phyloP scores from a whole-genome alignment of 2,329 filamentous ascomycete species.

The Aspergillus flavus region DNA sequence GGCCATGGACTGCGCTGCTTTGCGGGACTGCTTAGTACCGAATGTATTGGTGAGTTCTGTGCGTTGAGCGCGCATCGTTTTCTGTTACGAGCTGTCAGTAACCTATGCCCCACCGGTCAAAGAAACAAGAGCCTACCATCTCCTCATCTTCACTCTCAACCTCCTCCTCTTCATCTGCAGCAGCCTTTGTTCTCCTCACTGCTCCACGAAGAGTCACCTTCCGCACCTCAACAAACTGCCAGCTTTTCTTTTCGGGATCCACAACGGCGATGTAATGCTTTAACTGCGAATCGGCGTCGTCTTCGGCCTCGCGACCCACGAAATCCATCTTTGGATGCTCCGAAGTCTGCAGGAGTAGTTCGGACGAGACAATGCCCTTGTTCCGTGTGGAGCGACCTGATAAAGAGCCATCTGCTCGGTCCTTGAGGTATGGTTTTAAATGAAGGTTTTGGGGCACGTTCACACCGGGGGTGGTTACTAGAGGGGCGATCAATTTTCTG shows the following conservation, averaged over 20 bases:
- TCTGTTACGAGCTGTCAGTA: conserved; percentile 22
- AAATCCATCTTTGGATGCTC: conserved; percentile 64
- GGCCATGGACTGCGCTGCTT: conserved; percentile 50
- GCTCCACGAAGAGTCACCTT: conserved; percentile 58
- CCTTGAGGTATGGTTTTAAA: conserved; percentile 50
- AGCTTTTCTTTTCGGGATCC: conserved; percentile 55
- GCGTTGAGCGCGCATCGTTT: conserved; percentile 41
- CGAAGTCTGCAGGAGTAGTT: conserved; percentile 63
- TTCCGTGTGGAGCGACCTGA: conserved; percentile 31
- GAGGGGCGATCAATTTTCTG: neutral
- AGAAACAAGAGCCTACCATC: conserved; percentile 25
- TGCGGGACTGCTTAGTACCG: conserved; percentile 54
- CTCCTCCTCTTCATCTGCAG: conserved; percentile 31
- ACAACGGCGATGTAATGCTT: conserved; percentile 65
- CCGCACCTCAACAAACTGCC: conserved; percentile 58
- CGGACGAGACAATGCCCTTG: conserved; percentile 43
- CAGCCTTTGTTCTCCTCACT: conserved; percentile 34
- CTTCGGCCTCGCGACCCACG: conserved; percentile 53
- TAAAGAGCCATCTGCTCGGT: conserved; percentile 47
- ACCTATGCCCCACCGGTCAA: neutral
- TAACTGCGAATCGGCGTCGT: conserved; percentile 54
- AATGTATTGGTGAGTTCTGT: conserved; percentile 52
- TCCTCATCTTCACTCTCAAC: conserved; percentile 30
- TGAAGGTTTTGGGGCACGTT: conserved; percentile 33
- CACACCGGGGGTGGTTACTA: conserved; percentile 40